Base-by-base conservation (phyloP, 768 basidiomycete genomes). In the Pleurotus cornucopiae region DNA sequence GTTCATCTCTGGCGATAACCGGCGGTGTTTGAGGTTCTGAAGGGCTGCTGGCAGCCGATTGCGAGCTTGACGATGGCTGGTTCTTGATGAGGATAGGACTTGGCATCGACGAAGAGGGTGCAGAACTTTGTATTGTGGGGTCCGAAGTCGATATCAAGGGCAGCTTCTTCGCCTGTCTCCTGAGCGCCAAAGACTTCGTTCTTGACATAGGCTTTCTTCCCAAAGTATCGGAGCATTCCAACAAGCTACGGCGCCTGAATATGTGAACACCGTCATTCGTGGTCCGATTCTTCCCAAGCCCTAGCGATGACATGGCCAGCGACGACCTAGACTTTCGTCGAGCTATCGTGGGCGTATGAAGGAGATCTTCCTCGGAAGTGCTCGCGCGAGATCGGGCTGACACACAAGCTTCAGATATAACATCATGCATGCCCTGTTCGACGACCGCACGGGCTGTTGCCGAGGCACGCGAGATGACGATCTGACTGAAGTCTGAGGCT, bases 371-470 rank as follows among this genome's bases (percentile, higher is more conserved):
- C 54, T 86, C 85, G 56, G 79, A 82, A 40, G 77, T 75, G 54
- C 75, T 79, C 6, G 86, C 86, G 53, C 86, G 78, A 46, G 78
- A 80, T 43, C 94, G 81, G 13, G 86, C 88, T 2, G 81, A 77
- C 23, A 86, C 69, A 60, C 89, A 88, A 20, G 76, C 75, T 57
- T 87, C 84, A 9, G 92, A 94, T 62, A 88, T 84, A 56, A 97
- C 83, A 64, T 96, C 94, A 46, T 81, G 77, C 14, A 98, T 73
- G 9, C 84, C 85, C 44, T 86, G 81, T 63, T 96, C 94, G 49
- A 92, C 84, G 40, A 83, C 80, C 25, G 78, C 75, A 46, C 91
- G 85, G 34, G 84, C 83, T 41, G 80, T 71, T 7, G 82, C 73
- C 14, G 88, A 84, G 13, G 84, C 80, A 13, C 91, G 86, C 37